Conservation (phyloP, 2,329 filamentous ascomycete species). For the Aspergillus quadrilineatus region DNA sequence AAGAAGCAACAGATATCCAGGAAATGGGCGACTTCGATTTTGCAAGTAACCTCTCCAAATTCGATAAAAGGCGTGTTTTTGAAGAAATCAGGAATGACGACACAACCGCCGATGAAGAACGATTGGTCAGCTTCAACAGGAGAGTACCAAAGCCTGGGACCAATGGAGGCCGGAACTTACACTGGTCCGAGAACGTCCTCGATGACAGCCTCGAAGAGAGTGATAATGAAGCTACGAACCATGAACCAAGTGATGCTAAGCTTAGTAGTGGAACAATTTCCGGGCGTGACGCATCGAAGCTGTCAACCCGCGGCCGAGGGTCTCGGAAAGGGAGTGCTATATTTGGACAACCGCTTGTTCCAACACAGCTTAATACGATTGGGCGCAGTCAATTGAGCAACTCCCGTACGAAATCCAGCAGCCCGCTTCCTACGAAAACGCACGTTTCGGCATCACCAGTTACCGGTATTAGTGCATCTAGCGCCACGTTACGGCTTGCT, state of each 20-base stretch:
- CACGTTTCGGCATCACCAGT: slow-evolving; percentile 45
- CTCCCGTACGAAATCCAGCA: slow-evolving; percentile 36
- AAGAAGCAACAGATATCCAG: slow-evolving; percentile 91
- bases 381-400: slow-evolving; percentile 36
- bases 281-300: slow-evolving; percentile 42
- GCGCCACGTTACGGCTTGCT: slow-evolving; percentile 53
- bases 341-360: slow-evolving; percentile 37
- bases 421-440: slow-evolving; percentile 41
- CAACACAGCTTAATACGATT: slow-evolving; percentile 34
- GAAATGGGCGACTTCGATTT: slow-evolving; percentile 96
- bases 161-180: slow-evolving; percentile 81
- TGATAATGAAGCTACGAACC: slow-evolving; percentile 65
- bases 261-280: slow-evolving; percentile 50
- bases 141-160: slow-evolving; percentile 62
- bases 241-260: slow-evolving; percentile 41
- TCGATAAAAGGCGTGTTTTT: slow-evolving; percentile 90
- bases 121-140: slow-evolving; percentile 88
- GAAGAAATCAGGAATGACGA: slow-evolving; percentile 89
- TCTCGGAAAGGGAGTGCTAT: slow-evolving; percentile 47
- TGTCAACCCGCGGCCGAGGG: slow-evolving; percentile 33
- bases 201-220: slow-evolving; percentile 72
- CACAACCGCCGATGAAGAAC: slow-evolving; percentile 80
- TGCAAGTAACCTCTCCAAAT: slow-evolving; percentile 82
- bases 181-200: slow-evolving; percentile 88
- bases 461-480: slow-evolving; percentile 36